Evolutionary conservation across 805 yeast species (phyloP).

Genomic region (Candida nemodendra): DNA sequence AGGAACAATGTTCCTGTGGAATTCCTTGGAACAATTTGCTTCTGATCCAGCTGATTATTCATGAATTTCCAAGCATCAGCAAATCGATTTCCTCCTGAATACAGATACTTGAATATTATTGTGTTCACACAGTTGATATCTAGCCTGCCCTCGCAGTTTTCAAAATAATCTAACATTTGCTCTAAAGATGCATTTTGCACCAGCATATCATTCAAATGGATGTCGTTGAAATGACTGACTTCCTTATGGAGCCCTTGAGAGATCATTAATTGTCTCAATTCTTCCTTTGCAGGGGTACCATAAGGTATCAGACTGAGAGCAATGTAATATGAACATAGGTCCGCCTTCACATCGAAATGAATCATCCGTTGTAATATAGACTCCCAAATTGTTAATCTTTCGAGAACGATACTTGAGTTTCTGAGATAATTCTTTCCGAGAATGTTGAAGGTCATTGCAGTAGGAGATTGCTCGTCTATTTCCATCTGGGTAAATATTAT

Average conservation of each 20-base stretch:
- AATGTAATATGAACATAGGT: slow-evolving; percentile 22
- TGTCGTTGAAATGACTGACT: slow-evolving; percentile 15
- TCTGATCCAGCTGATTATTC: slow-evolving; percentile 2
- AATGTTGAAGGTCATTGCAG: slow-evolving; percentile 22
- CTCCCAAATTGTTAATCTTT: slow-evolving; percentile 20
- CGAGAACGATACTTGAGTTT: slow-evolving; percentile 9
- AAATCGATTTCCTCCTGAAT: slow-evolving; percentile 8
- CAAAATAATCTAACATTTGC: slow-evolving; percentile 14
- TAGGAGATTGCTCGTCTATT: slow-evolving; percentile 13
- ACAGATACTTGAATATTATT: slow-evolving; percentile 18
- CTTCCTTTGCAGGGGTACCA: slow-evolving; percentile 10
- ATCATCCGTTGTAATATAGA: slow-evolving; percentile 15
- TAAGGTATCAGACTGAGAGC: slow-evolving; percentile 21
- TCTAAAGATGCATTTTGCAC: slow-evolving; percentile 7
- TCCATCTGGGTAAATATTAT: slow-evolving; percentile 41
- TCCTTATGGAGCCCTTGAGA: slow-evolving; percentile 8
- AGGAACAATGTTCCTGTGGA: slow-evolving; percentile 25
- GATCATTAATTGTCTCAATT: slow-evolving; percentile 13
- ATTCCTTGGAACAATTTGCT: slow-evolving; percentile 11
- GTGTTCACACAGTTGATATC: slow-evolving; percentile 24
- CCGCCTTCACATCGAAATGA: slow-evolving; percentile 12
- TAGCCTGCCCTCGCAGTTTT: slow-evolving; percentile 5
- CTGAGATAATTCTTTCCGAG: slow-evolving; percentile 22
- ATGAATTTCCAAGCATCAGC: slow-evolving; percentile 23
- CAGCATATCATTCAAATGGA: slow-evolving; percentile 19